Conservation (phyloP, 2,329 filamentous ascomycete species). For the Decorospora gaudefroyi region DNA sequence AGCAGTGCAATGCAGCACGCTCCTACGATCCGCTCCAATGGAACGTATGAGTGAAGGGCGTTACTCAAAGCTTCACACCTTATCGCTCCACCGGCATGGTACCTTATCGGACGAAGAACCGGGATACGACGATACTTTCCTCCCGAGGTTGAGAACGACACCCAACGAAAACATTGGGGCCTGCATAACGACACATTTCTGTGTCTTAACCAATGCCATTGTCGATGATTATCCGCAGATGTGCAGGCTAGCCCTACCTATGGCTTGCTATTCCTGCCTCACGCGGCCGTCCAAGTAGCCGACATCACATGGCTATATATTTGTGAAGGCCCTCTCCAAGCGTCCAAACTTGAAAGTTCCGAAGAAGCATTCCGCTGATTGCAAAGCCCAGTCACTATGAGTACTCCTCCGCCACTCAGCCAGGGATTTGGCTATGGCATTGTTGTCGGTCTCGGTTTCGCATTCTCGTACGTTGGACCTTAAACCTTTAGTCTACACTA, state of each 20-base stretch:
- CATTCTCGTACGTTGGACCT: slow-evolving; percentile 61
- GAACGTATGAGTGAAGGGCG: slow-evolving; percentile 1
- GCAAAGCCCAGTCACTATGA: slow-evolving; percentile 2
- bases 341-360: not conserved
- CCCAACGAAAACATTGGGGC: slow-evolving; percentile 19
- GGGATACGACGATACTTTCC: slow-evolving; percentile 18
- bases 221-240: not conserved
- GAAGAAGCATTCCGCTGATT: not conserved
- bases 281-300: slow-evolving; percentile 5
- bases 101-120: slow-evolving; percentile 12
- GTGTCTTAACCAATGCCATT: slow-evolving; percentile 11
- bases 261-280: slow-evolving; percentile 9
- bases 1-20: not conserved
- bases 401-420: slow-evolving; percentile 44
- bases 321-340: slow-evolving; percentile 5
- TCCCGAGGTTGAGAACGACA: slow-evolving; percentile 11
- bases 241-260: slow-evolving; percentile 9
- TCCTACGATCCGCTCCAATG: not conserved
- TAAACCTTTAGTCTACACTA: not conserved
- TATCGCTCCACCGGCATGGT: slow-evolving; percentile 31
- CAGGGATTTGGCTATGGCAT: slow-evolving; percentile 78
- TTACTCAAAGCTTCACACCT: slow-evolving; percentile 22
- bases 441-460: slow-evolving; percentile 72
- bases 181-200: slow-evolving; percentile 10
- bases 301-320: slow-evolving; percentile 17